Evolutionary conservation across 202 grass and related monocot genomes (phyloP), one percentile per base, ranked within the genome.

Genomic region (Setaria viridis): DNA sequence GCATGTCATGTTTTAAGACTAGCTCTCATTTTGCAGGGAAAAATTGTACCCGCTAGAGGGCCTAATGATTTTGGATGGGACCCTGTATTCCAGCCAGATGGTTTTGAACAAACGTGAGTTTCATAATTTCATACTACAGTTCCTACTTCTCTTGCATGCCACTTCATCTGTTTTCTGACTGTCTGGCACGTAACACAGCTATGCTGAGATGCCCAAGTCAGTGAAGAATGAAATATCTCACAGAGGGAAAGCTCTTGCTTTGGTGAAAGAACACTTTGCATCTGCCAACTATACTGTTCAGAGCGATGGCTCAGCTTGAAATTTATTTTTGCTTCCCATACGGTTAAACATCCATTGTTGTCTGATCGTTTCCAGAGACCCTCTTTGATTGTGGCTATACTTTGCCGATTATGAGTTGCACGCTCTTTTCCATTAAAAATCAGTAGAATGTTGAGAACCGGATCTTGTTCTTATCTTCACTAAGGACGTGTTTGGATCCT

Each of bases 21-120:
- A 59, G 37, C 67, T 79, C 34, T 85, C 68, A 60, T 35, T 83
- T 58, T 89, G 46, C 86, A 99, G 94, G 97, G 94, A 55, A 87
- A 85, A 85, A 90, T 99, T 30, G 97, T 97, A 43, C 87, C 92
- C 83, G 91, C 94, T 46, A 93, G 87, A 82, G 94, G 94, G 10
- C 94, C 94, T 83, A 53, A 68, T 78, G 92, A 97, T 97, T 99
- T 99, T 93, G 92, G 97, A 89, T 99, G 94, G 94, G 94, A 99
- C 74, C 94, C 94, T 41, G 87, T 99, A 85, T 99, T 94, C 87
- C 90, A 97, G 80, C 97, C 94, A 72, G 90, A 93, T 82, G 94
- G 94, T 69, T 99, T 93, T 71, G 92, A 97, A 51, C 87, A 94
- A 87, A 99, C 92, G 97, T 97, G 80, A 90, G 74, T 80, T 49